Evolutionary conservation across 768 basidiomycete genomes (phyloP).

Genomic region (Mycena amicta): DNA sequence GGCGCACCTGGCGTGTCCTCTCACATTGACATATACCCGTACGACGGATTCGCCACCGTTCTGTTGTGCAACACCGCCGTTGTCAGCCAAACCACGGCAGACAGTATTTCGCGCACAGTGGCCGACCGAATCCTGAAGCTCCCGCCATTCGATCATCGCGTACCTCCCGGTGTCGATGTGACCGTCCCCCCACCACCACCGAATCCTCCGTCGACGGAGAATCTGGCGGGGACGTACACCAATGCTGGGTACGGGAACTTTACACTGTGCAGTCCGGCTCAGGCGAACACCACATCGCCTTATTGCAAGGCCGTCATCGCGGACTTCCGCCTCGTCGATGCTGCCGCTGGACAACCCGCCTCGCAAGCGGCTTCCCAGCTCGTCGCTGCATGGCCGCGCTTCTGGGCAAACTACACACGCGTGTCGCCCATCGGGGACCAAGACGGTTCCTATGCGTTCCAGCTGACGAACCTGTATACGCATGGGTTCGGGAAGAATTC

Average conservation of each 20-base stretch:
- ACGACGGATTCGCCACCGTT: constrained; percentile 37
- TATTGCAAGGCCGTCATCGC: constrained; percentile 25
- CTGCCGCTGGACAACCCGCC: background rate
- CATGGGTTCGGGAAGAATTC: background rate
- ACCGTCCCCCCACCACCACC: background rate
- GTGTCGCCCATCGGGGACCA: constrained; percentile 13
- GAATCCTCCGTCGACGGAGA: constrained; percentile 9
- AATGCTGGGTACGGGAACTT: constrained; percentile 41
- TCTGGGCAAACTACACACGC: constrained; percentile 40
- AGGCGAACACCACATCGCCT: constrained; percentile 28
- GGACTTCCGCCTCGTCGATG: constrained; percentile 32
- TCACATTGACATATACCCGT: constrained; percentile 34
- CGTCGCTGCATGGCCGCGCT: constrained; percentile 32
- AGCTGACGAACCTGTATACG: background rate
- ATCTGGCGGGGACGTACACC: constrained; percentile 38
- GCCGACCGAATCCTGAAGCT: constrained; percentile 23
- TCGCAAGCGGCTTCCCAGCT: constrained; percentile 15
- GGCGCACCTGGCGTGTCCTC: constrained; percentile 37
- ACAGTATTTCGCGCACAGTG: constrained; percentile 9
- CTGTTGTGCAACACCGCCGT: constrained; percentile 32
- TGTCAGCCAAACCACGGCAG: constrained; percentile 19
- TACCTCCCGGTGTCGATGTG: background rate
- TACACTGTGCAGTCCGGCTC: constrained; percentile 33
- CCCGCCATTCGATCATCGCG: background rate
- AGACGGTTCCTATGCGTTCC: background rate